phyloP scores from a whole-genome alignment of 2,329 filamentous ascomycete genomes.

The Cladosporium cucumerinum region DNA sequence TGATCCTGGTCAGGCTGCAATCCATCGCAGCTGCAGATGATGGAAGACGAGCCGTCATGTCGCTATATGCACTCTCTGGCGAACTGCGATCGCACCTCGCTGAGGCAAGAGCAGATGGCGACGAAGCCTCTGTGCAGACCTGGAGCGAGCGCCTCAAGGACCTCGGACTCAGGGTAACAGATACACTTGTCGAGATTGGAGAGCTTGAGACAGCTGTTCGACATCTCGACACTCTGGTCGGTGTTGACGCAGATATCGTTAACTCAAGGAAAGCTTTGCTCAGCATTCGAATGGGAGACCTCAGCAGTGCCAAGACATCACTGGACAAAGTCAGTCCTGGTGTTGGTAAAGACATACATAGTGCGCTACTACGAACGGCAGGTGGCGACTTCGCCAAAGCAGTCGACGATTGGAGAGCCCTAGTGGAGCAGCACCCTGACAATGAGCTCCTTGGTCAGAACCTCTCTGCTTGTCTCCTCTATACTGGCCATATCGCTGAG shows the following conservation, averaged over 20 bases:
- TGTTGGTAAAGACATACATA: slow-evolving; percentile 47
- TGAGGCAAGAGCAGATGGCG: slow-evolving; percentile 44
- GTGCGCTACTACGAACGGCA: slow-evolving; percentile 72
- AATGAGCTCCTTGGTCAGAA: slow-evolving; percentile 78
- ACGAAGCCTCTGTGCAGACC: slow-evolving; percentile 55
- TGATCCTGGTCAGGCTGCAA: slow-evolving; percentile 79
- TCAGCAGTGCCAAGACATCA: slow-evolving; percentile 42
- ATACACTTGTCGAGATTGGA: slow-evolving; percentile 78
- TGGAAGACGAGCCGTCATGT: slow-evolving; percentile 78
- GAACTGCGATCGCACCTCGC: slow-evolving; percentile 30
- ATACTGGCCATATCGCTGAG: slow-evolving; percentile 72
- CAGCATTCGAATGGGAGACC: slow-evolving; percentile 75
- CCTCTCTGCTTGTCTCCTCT: slow-evolving; percentile 77
- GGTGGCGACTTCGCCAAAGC: slow-evolving; percentile 70
- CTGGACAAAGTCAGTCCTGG: slow-evolving; percentile 21
- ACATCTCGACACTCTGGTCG: slow-evolving; percentile 62
- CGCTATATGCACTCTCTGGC: slow-evolving; percentile 75
- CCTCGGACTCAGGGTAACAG: slow-evolving; percentile 63
- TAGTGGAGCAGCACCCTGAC: slow-evolving; percentile 47
- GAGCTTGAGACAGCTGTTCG: slow-evolving; percentile 75
- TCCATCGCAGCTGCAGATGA: slow-evolving; percentile 83
- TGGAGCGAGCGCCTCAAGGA: slow-evolving; percentile 75
- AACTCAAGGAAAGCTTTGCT: slow-evolving; percentile 57
- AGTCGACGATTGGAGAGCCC: slow-evolving; percentile 55
- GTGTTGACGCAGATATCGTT: slow-evolving; percentile 42